A percentile compares a stretch with the other conserved stretches of the same genome.
Conservation (phyloP, 768 basidiomycete species). For the Tulasnella sp. region DNA sequence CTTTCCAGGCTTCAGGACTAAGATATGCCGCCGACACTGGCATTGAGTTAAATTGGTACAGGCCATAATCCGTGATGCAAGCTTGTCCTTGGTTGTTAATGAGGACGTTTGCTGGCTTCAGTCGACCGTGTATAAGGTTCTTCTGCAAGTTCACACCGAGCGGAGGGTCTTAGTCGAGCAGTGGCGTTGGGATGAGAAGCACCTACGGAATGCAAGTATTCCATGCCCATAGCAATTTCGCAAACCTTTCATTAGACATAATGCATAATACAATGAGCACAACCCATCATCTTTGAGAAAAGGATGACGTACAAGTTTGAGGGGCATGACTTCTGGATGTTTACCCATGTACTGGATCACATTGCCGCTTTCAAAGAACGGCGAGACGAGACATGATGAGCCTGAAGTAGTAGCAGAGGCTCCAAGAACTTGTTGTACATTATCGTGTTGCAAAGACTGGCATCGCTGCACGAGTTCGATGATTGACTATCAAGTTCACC, state of each 20-base stretch:
- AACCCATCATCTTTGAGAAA: not conserved
- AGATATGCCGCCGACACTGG: slow-evolving; percentile 11
- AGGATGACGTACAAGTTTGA: slow-evolving; percentile 6
- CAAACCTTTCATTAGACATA: not conserved
- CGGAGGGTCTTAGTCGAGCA: no score
- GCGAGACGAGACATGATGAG: slow-evolving; percentile 3
- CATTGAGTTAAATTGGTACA: slow-evolving; percentile 7
- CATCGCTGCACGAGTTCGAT: not conserved
- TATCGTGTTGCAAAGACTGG: not conserved
- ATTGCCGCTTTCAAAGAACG: slow-evolving; percentile 5
- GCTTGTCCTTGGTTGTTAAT: slow-evolving; percentile 10
- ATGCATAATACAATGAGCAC: not conserved
- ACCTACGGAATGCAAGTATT: slow-evolving; percentile 8
- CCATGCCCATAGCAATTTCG: slow-evolving; percentile 14
- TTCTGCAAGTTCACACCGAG: not conserved
- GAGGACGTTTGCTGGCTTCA: slow-evolving; percentile 15
- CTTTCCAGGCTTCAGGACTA: slow-evolving; percentile 18
- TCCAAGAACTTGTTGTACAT: slow-evolving; percentile 12
- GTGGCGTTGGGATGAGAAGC: not conserved
- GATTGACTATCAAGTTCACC: not conserved
- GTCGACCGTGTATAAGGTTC: slow-evolving; percentile 11
- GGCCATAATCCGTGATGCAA: slow-evolving; percentile 10
- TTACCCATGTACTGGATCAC: slow-evolving; percentile 4
- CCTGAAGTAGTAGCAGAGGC: slow-evolving; percentile 2
- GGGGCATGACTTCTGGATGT: not conserved